Percentiles rank a stretch among this genome's conserved stretches.
Conservation (phyloP, 2,329 filamentous ascomycete genomes). For the Colletotrichum sidae region DNA sequence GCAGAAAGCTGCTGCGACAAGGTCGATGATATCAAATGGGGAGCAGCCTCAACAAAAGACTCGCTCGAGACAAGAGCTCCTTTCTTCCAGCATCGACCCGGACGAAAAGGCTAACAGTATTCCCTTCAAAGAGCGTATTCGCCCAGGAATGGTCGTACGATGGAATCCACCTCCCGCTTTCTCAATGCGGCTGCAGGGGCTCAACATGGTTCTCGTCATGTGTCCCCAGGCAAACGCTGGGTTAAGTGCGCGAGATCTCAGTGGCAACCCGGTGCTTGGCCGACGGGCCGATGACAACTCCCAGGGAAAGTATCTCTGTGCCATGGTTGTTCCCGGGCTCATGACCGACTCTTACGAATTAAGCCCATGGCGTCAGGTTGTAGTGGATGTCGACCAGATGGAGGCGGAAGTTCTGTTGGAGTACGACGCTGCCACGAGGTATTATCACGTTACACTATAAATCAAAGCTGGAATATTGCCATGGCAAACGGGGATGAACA, state of each 20-base stretch:
- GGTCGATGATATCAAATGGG: too few relatives aligned
- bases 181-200: conserved; percentile 29
- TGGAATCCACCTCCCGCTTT: conserved; percentile 42
- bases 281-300: conserved; percentile 25
- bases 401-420: conserved; percentile 55
- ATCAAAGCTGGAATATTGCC: background rate
- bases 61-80: conserved; percentile 6
- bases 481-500: background rate
- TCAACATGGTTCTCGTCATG: conserved; percentile 49
- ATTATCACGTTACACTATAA: conserved; percentile 48
- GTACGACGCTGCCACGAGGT: conserved; percentile 56
- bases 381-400: conserved; percentile 50
- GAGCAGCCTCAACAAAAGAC: too few relatives aligned
- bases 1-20: too few relatives aligned
- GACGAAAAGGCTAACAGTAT: conserved; percentile 39
- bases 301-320: conserved; percentile 48
- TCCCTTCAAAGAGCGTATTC: conserved; percentile 54
- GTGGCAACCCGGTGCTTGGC: conserved; percentile 36
- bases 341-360: conserved; percentile 53
- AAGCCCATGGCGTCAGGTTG: conserved; percentile 51
- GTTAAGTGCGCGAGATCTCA: conserved; percentile 38
- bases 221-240: conserved; percentile 41
- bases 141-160: conserved; percentile 55
- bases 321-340: conserved; percentile 48
- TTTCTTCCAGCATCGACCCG: conserved; percentile 46